Percentiles rank a stretch among this genome's conserved stretches.
These are phyloP conservation scores for Chaetothyriales sp. DNA, from an alignment of 2,329 filamentous ascomycete species.

Conservation along the genomic window DNA sequence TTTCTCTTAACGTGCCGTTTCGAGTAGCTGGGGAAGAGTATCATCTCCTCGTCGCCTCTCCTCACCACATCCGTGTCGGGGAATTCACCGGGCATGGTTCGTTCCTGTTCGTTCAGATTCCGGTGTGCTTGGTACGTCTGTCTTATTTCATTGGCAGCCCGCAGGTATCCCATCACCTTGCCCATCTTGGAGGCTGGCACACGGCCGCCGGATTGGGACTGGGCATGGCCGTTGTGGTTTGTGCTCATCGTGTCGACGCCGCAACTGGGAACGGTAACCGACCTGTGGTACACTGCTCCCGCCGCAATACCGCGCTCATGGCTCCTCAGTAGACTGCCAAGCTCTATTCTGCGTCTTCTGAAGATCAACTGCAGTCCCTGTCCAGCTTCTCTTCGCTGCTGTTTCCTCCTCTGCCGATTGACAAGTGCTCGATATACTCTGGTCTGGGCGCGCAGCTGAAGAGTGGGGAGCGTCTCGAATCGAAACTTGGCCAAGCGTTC, in stretches of 20 bases:
- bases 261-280: constrained; percentile 6
- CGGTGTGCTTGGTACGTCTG: constrained; percentile 51
- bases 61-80: constrained; percentile 70
- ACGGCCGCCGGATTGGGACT: constrained; percentile 22
- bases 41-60: constrained; percentile 77
- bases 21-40: constrained; percentile 89
- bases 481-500: constrained; percentile 56
- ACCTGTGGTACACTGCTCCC: constrained; percentile 1
- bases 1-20: constrained; percentile 50
- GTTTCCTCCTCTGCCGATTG: constrained; percentile 45
- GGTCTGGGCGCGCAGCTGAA: constrained; percentile 59
- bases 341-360: constrained; percentile 22
- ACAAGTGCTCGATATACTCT: constrained; percentile 64
- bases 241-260: constrained; percentile 2
- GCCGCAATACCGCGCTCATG: constrained; percentile 14
- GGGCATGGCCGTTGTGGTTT: neutral
- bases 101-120: constrained; percentile 32
- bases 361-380: constrained; percentile 33
- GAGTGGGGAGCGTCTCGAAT: constrained; percentile 57
- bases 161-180: constrained; percentile 62
- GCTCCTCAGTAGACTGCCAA: constrained; percentile 19
- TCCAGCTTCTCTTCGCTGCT: constrained; percentile 35
- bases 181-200: constrained; percentile 60
- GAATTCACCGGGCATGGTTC: constrained; percentile 59
- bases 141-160: constrained; percentile 57